Conservation (phyloP, 148 eudicot species). For the Cornus kousa region DNA sequence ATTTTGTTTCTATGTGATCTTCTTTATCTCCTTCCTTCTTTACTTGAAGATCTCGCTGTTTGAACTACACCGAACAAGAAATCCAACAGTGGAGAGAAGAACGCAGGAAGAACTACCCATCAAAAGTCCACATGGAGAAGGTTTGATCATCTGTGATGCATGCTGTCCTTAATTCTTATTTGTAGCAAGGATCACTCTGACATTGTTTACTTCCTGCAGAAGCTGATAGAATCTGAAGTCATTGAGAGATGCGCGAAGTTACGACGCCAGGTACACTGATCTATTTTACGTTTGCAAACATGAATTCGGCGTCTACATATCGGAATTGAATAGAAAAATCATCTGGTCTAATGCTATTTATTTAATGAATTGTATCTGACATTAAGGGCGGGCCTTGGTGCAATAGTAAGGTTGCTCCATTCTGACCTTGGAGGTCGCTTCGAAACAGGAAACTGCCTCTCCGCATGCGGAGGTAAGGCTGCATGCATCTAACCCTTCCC, state of each 20-base stretch:
- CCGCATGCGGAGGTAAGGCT: no score
- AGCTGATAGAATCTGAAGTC: constrained; percentile 40
- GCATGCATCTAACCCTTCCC: no score
- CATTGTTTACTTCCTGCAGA: constrained; percentile 42
- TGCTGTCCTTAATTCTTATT: background rate
- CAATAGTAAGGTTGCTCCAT: no score
- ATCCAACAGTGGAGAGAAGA: constrained; percentile 86
- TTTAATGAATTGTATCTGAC: background rate
- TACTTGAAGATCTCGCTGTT: constrained; percentile 46
- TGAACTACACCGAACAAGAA: constrained; percentile 70
- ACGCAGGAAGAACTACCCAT: constrained; percentile 79
- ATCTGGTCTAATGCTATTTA: background rate
- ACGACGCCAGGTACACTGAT: constrained; percentile 70
- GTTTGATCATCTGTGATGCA: constrained; percentile 28
- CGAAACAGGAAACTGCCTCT: no score
- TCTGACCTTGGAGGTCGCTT: no score
- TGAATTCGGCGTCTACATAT: background rate
- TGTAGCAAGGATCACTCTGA: background rate
- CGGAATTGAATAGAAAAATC: background rate
- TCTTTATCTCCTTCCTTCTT: background rate
- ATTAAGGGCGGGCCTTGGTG: no score
- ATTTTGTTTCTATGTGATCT: background rate
- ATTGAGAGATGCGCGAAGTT: constrained; percentile 44
- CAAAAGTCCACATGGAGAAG: constrained; percentile 56
- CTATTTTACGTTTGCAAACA: background rate